Conservation (phyloP, 306 rosid species). For the Ormosia semicastrata region DNA sequence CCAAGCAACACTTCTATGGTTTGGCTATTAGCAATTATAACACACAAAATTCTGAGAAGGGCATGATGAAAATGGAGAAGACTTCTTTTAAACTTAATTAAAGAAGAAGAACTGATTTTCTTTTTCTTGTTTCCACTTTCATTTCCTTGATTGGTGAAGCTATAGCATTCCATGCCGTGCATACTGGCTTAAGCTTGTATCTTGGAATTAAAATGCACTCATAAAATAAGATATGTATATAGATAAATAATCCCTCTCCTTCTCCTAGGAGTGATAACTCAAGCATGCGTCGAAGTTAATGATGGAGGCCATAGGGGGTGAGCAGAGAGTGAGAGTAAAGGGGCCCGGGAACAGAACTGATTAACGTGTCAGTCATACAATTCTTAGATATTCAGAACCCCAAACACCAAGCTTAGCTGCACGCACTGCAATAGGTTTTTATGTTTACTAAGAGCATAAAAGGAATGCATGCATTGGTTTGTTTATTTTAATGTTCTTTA, state of each 20-base stretch:
- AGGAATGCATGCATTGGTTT: constrained; percentile 29
- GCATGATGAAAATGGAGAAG: too few species aligned
- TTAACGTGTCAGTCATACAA: constrained; percentile 50
- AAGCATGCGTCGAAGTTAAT: constrained; percentile 70
- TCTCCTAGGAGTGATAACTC: constrained; percentile 40
- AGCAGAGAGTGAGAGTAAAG: constrained; percentile 3
- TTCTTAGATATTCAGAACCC: constrained; percentile 36
- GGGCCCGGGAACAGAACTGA: constrained; percentile 34
- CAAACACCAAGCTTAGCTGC: constrained; percentile 52
- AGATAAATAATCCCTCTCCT: not conserved
- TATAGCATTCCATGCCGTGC: too few species aligned
- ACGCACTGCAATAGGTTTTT: constrained; percentile 48
- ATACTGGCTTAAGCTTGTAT: too few species aligned
- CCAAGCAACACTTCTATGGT: too few species aligned
- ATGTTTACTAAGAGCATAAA: constrained; percentile 41
- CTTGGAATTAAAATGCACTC: too few species aligned
- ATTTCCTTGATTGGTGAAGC: too few species aligned
- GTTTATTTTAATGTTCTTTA: not conserved
- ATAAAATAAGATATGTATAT: too few species aligned
- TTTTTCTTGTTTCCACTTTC: too few species aligned
- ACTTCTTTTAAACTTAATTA: too few species aligned
- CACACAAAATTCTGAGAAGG: too few species aligned
- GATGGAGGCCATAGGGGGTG: constrained; percentile 36
- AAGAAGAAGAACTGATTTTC: not conserved
- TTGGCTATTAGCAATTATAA: too few species aligned